Percentiles rank a stretch among this genome's conserved stretches.
Conservation (phyloP, 371 early-diverging fungal genomes). For the Mucor irregularis region DNA sequence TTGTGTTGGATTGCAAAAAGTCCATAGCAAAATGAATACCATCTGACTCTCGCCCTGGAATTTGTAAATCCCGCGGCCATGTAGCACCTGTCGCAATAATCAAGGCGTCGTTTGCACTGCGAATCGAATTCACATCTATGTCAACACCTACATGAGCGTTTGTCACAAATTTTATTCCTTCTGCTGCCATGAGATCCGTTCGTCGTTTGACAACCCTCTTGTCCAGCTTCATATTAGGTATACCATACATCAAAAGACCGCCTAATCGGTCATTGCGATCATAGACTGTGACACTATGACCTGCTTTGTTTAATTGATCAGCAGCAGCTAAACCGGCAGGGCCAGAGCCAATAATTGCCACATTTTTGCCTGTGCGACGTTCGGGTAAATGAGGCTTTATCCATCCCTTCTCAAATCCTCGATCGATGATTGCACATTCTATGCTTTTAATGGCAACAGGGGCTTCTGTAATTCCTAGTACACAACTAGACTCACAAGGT, state of each 20-base stretch:
- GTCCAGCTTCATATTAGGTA: slow-evolving; percentile 99
- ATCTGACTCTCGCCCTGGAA: slow-evolving; percentile 81
- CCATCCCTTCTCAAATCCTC: slow-evolving; percentile 95
- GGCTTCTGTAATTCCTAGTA: slow-evolving; percentile 85
- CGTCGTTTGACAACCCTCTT: slow-evolving; percentile 92
- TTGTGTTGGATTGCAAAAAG: slow-evolving; percentile 88
- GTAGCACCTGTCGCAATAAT: slow-evolving; percentile 94
- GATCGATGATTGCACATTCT: slow-evolving; percentile 95
- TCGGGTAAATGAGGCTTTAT: slow-evolving; percentile 86
- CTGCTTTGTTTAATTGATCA: slow-evolving; percentile 96
- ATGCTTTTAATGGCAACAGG: slow-evolving; percentile 97
- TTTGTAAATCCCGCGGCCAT: slow-evolving; percentile 93
- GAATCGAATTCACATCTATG: slow-evolving; percentile 66
- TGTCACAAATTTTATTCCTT: slow-evolving; percentile 89
- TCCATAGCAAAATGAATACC: slow-evolving; percentile 99
- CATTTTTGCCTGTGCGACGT: slow-evolving; percentile 78
- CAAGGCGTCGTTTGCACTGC: slow-evolving; percentile 74
- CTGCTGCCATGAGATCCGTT: slow-evolving; percentile 86
- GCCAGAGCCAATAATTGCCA: slow-evolving; percentile 94
- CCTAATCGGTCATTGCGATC: slow-evolving; percentile 96
- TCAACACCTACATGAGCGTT: slow-evolving; percentile 87
- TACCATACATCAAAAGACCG: slow-evolving; percentile 96
- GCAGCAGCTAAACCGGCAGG: slow-evolving; percentile 97
- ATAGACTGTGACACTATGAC: slow-evolving; percentile 92
- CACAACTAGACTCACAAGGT: slow-evolving; percentile 91